Evolutionary conservation across 306 rosid genomes (phyloP), one percentile per base, ranked within the genome.

Genomic region (Dryas alaskensis): DNA sequence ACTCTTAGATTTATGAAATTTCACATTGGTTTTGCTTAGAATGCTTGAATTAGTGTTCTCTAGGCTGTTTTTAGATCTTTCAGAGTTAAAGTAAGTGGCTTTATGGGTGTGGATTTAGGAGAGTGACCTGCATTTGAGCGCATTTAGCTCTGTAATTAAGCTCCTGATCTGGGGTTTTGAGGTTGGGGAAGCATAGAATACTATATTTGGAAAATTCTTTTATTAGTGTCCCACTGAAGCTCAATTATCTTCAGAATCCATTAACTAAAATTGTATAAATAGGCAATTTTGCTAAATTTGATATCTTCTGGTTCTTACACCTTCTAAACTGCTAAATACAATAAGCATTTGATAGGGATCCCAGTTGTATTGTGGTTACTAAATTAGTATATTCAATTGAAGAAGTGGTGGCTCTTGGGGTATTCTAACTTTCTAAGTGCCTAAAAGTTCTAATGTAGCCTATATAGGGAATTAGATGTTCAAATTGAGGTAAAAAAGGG

Each of bases 11-110:
- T 74, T 68, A 39, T 51, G 63, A 12, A 25, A 57, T 80, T 78
- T 76, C 50, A 73, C 60, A 6, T 70, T 76, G 81, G 79, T 39
- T 66, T 78, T 66, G 60, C 72, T 83, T 68, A 27, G 46, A 67
- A 62, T 53, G 71, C 1, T 46, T 10, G 62, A 61, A 51, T 59
- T 63, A 10, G 0, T 37, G 14, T 42, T 67, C 60, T 47, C 25
- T n/a, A 63, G 39, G 58, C 19, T 65, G 64, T 40, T 70, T 46
- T 12, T 59, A 55, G 79, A 53, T 48, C 52, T 72, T 52, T 54
- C 70, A 65, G 73, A 60, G 27, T 60, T 58, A 17, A 58, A 74
- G 80, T 40, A 39, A 54, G 45, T 70, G 58, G 62, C 63, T 59
- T 71, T 8, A 31, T 22, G 51, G 37, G 16, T 39, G 19, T 19